Percentiles rank a stretch among this genome's conserved stretches.
phyloP scores from a whole-genome alignment of 2,329 filamentous ascomycete genomes.

The Aspergillus quadricinctus region DNA sequence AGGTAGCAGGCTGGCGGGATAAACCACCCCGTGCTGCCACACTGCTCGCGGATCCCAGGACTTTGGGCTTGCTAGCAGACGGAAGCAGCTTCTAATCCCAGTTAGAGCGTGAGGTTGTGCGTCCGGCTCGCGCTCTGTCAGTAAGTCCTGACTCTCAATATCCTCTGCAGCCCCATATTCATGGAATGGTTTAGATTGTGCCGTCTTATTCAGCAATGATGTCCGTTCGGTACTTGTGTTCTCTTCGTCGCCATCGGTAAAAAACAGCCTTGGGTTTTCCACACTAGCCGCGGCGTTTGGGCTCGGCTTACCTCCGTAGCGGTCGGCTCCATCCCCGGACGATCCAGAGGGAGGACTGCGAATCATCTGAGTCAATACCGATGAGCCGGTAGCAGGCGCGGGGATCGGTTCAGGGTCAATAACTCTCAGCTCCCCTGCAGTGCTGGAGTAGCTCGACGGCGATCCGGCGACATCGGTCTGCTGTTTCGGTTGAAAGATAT shows the following conservation, averaged over 20 bases:
- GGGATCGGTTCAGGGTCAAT: conserved; percentile 14
- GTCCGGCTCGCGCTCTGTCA: conserved; percentile 8
- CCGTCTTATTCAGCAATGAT: conserved; percentile 28
- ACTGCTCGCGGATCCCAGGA: conserved; percentile 67
- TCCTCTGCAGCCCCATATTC: conserved; percentile 31
- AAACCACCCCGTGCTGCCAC: conserved; percentile 60
- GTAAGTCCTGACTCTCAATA: conserved; percentile 24
- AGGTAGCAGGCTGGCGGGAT: conserved; percentile 69
- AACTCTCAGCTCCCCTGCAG: conserved; percentile 6
- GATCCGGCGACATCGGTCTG: conserved; percentile 13
- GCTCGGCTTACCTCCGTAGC: background rate
- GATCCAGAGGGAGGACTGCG: conserved; percentile 34
- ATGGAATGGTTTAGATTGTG: conserved; percentile 23
- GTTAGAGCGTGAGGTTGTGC: conserved; percentile 15
- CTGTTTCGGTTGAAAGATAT: conserved; percentile 22
- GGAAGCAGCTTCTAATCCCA: conserved; percentile 19
- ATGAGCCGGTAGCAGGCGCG: conserved; percentile 33
- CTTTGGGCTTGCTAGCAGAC: conserved; percentile 56
- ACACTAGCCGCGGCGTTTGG: conserved; percentile 14
- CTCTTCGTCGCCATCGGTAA: conserved; percentile 11
- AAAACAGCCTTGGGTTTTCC: conserved; percentile 3
- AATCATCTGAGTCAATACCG: conserved; percentile 50
- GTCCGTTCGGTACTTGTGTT: conserved; percentile 32
- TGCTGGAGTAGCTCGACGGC: conserved; percentile 17
- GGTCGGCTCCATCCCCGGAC: conserved; percentile 15